Conservation (phyloP, 2,329 filamentous ascomycete genomes). For the Trichoderma pleuroti region DNA sequence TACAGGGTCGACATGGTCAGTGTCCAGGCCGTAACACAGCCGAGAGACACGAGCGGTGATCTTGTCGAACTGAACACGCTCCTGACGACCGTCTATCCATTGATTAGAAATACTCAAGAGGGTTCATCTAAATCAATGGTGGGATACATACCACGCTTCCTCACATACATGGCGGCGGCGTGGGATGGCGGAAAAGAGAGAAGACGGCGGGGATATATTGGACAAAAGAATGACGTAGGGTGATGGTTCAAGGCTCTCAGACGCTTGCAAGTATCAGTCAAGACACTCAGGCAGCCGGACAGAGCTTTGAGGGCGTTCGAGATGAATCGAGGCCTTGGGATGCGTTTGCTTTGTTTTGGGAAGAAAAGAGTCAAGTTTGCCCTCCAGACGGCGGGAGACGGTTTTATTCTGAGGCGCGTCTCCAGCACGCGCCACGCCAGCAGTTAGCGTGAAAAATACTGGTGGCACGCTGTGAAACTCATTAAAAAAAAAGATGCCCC, state of each 20-base stretch:
- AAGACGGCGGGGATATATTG: neutral
- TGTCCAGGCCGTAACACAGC: slow-evolving; percentile 94
- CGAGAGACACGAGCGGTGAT: slow-evolving; percentile 98
- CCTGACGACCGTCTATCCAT: slow-evolving; percentile 86
- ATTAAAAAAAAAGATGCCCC: slow-evolving; percentile 14
- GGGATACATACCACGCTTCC: slow-evolving; percentile 55
- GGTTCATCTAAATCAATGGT: neutral
- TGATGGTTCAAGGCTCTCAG: slow-evolving; percentile 25
- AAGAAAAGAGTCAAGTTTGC: slow-evolving; percentile 16
- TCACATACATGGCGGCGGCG: slow-evolving; percentile 55
- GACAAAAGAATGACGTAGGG: slow-evolving; percentile 12
- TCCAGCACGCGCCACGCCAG: slow-evolving; percentile 34
- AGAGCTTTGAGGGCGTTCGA: slow-evolving; percentile 14
- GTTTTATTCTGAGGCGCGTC: slow-evolving; percentile 39
- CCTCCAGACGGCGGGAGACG: slow-evolving; percentile 27
- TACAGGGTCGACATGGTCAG: slow-evolving; percentile 91
- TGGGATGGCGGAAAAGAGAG: slow-evolving; percentile 15
- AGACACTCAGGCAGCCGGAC: slow-evolving; percentile 25
- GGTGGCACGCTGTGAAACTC: slow-evolving; percentile 19
- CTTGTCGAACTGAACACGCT: slow-evolving; percentile 99
- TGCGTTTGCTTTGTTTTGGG: slow-evolving; percentile 21
- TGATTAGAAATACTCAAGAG: slow-evolving; percentile 28
- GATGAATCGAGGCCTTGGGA: slow-evolving; percentile 14
- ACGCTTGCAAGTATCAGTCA: slow-evolving; percentile 24
- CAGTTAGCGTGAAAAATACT: slow-evolving; percentile 32